Percentiles rank a stretch among this genome's conserved stretches.
Conservation (phyloP, 2,329 filamentous ascomycete species). For the Coniochaeta ligniaria region DNA sequence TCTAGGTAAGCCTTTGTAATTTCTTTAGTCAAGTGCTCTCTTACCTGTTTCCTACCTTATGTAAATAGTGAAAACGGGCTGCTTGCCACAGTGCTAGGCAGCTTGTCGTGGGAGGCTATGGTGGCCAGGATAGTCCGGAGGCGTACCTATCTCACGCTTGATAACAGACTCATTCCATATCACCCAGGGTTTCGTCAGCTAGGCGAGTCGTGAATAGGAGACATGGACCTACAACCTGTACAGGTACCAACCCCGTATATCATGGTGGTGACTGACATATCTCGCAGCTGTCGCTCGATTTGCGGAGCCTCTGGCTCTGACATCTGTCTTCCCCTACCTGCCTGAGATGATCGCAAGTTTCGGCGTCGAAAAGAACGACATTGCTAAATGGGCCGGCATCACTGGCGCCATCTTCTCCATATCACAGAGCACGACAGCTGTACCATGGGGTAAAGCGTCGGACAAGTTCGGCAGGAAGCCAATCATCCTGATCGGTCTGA, state of each 20-base stretch:
- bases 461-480: constrained; percentile 79
- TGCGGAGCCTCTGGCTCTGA: constrained; percentile 66
- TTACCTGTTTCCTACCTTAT: constrained; percentile 6
- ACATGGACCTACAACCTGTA: not conserved
- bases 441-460: constrained; percentile 69
- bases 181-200: not conserved
- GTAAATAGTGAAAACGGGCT: constrained; percentile 2
- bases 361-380: constrained; percentile 59
- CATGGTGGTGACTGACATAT: constrained; percentile 22
- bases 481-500: constrained; percentile 65
- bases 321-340: constrained; percentile 62
- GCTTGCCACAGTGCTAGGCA: not conserved
- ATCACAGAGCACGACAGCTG: constrained; percentile 62
- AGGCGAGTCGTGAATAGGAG: not conserved
- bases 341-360: constrained; percentile 83
- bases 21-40: not conserved
- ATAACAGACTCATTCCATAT: not conserved
- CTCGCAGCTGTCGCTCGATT: constrained; percentile 65
- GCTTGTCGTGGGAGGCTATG: not conserved
- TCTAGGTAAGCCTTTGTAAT: constrained; percentile 51
- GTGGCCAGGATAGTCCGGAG: not conserved
- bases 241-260: not conserved
- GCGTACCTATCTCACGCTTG: not conserved
- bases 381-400: constrained; percentile 76
- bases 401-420: constrained; percentile 67